phyloP scores from a whole-genome alignment of 1,284 basidiomycete genomes.

The Irpex rosettiformis region DNA sequence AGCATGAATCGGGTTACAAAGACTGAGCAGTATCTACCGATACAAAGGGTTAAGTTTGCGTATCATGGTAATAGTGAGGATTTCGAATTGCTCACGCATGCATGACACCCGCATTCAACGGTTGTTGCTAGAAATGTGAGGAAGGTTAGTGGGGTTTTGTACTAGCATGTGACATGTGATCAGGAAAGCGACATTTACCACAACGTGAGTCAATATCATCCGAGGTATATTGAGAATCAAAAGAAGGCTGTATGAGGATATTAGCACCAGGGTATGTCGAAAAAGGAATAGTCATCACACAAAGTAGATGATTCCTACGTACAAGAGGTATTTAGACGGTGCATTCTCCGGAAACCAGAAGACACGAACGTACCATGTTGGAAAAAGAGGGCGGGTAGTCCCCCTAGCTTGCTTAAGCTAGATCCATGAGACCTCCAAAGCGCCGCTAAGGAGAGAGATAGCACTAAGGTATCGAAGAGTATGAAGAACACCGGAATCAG shows the following conservation, averaged over 20 bases:
- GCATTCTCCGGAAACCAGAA: neutral
- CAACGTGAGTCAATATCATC: neutral
- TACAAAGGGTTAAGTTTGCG: neutral
- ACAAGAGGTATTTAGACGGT: neutral
- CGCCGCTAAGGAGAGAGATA: neutral
- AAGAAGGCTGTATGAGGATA: neutral
- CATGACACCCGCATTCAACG: neutral
- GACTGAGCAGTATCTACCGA: neutral
- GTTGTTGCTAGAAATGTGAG: neutral
- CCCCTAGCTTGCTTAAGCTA: neutral
- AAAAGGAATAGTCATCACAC: neutral
- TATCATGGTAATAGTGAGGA: neutral
- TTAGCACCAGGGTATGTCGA: neutral
- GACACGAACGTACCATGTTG: neutral
- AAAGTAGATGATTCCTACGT: neutral
- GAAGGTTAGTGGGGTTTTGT: neutral
- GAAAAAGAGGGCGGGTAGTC: neutral
- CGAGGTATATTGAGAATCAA: neutral
- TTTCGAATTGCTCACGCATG: neutral
- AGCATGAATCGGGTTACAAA: neutral
- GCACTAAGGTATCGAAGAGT: neutral
- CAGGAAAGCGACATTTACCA: neutral
- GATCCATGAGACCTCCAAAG: neutral
- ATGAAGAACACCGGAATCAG: neutral
- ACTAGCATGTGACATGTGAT: neutral